phyloP scores from a whole-genome alignment of 441 rosid species.

The Syzygium malaccense region DNA sequence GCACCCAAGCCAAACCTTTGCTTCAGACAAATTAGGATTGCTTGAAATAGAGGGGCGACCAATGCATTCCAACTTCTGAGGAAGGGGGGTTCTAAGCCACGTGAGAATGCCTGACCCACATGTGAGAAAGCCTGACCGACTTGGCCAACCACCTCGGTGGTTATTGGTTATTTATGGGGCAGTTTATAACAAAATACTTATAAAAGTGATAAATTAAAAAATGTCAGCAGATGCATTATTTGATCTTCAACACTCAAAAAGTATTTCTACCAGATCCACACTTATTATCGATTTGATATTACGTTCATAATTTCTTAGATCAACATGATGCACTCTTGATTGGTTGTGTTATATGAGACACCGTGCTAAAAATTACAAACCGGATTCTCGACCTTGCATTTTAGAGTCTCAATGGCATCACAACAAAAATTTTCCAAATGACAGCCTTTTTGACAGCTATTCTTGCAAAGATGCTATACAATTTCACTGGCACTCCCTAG shows the following conservation, averaged over 20 bases:
- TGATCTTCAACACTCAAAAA: background rate
- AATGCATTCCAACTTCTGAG: background rate
- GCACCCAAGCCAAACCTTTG: background rate
- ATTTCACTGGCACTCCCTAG: background rate
- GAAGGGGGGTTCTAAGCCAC: background rate
- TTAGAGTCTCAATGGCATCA: background rate
- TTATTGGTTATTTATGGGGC: background rate
- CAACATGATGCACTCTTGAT: background rate
- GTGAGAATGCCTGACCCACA: background rate
- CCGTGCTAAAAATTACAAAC: background rate
- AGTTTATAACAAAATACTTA: background rate
- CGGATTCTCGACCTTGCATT: background rate
- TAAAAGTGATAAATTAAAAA: background rate
- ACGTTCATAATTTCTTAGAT: background rate
- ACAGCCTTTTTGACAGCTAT: background rate
- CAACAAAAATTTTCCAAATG: background rate
- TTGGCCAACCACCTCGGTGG: background rate
- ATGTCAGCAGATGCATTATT: background rate
- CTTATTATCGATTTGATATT: background rate
- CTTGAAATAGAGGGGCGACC: background rate
- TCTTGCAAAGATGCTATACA: background rate
- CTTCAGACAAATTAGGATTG: background rate
- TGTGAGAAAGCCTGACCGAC: background rate
- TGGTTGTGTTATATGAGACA: background rate
- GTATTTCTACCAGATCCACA: background rate